These are phyloP conservation scores for Lodderomyces jiufengensis DNA, from an alignment of 1,139 yeast genomes.

Conservation along the genomic window DNA sequence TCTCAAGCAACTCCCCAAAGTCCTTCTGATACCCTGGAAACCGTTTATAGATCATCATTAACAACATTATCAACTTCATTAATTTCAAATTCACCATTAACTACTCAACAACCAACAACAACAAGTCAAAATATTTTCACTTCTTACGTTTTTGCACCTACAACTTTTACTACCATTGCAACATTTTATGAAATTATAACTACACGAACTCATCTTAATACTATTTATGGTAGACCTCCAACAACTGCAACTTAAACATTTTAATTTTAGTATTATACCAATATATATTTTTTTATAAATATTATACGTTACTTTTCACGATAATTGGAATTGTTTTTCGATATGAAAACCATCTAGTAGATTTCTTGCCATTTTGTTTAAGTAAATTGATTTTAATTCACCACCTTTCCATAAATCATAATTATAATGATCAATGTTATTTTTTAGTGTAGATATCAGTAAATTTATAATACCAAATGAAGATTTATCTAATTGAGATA, in stretches of 20 bases:
- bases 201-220: slow-evolving; percentile 11
- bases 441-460: slow-evolving; percentile 34
- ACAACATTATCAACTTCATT: slow-evolving; percentile 1
- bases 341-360: slow-evolving; percentile 37
- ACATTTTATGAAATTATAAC: slow-evolving; percentile 11
- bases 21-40: slow-evolving; percentile 4
- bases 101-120: slow-evolving; percentile 1
- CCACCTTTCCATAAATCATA: slow-evolving; percentile 35
- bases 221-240: slow-evolving; percentile 12
- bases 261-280: background rate
- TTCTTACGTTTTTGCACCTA: slow-evolving; percentile 10
- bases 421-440: slow-evolving; percentile 27
- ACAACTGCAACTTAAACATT: slow-evolving; percentile 5
- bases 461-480: slow-evolving; percentile 54
- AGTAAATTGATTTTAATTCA: slow-evolving; percentile 35
- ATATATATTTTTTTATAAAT: background rate
- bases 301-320: background rate
- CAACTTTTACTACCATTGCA: slow-evolving; percentile 12
- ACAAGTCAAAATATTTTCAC: slow-evolving; percentile 7
- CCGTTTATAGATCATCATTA: slow-evolving; percentile 4
- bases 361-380: slow-evolving; percentile 42
- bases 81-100: slow-evolving; percentile 2
- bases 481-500: slow-evolving; percentile 50
- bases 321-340: slow-evolving; percentile 9
- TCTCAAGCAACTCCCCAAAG: slow-evolving; percentile 1